Conservation (phyloP, 345 rosid species). For the Hypericum perforatum region DNA sequence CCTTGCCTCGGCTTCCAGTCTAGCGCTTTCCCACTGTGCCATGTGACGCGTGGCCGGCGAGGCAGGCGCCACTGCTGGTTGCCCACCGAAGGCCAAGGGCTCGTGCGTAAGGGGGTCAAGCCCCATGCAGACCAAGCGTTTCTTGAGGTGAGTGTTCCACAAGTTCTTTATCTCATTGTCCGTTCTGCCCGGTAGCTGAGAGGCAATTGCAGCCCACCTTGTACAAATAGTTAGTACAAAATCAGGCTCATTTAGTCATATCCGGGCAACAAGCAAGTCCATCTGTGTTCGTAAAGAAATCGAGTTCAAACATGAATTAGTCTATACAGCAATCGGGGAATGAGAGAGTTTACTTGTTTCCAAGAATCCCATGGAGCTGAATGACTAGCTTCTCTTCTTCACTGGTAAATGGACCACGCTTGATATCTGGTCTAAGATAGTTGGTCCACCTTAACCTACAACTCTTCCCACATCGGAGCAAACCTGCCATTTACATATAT, state of each 20-base stretch:
- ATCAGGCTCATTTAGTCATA: not conserved
- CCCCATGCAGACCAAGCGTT: conserved; percentile 72
- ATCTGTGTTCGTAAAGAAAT: not conserved
- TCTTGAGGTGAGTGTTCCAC: conserved; percentile 96
- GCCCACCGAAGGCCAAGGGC: conserved; percentile 38
- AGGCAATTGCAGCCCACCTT: conserved; percentile 99
- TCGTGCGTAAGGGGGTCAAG: conserved; percentile 79
- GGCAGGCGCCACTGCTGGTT: conserved; percentile 33
- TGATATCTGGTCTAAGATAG: conserved; percentile 91
- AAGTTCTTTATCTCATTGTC: conserved; percentile 95
- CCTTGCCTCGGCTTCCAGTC: conserved; percentile 94
- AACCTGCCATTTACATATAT: conserved; percentile 30
- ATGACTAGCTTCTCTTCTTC: conserved; percentile 93
- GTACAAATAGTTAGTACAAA: conserved; percentile 1
- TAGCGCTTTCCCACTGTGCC: conserved; percentile 98
- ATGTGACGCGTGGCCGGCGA: conserved; percentile 78
- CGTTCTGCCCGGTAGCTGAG: conserved; percentile 89
- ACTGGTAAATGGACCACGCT: conserved; percentile 73
- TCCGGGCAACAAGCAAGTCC: not conserved
- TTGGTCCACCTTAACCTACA: conserved; percentile 97
- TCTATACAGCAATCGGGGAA: no score
- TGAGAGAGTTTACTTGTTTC: conserved; percentile 58
- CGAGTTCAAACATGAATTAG: not conserved
- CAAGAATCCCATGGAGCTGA: conserved; percentile 91
- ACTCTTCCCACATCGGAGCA: conserved; percentile 93